These are phyloP conservation scores for Thielaviopsis musarum DNA, from an alignment of 2,329 filamentous ascomycete genomes.

Conservation along the genomic window DNA sequence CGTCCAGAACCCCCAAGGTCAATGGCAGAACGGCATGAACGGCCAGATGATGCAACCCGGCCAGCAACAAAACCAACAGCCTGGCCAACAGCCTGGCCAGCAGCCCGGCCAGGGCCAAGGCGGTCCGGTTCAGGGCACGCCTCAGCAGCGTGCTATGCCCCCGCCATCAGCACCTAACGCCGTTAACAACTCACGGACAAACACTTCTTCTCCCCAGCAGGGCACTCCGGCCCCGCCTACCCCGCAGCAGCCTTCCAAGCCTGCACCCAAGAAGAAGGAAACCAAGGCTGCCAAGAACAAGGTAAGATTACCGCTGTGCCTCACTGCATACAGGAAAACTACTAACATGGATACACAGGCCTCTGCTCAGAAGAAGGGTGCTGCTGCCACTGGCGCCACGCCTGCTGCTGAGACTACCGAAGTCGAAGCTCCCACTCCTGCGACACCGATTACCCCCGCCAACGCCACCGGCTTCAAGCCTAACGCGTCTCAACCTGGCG, in stretches of 20 bases:
- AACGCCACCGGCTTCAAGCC: slow-evolving; percentile 33
- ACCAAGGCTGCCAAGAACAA: slow-evolving; percentile 47
- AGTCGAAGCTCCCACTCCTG: slow-evolving; percentile 42
- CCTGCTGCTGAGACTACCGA: slow-evolving; percentile 40
- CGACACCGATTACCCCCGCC: slow-evolving; percentile 46
- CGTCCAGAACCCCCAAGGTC: slow-evolving; percentile 17
- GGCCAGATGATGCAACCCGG: slow-evolving; percentile 25
- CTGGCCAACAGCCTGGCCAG: slow-evolving; percentile 12
- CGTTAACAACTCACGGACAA: slow-evolving; percentile 35
- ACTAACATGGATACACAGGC: slow-evolving; percentile 22
- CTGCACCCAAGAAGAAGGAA: slow-evolving; percentile 64
- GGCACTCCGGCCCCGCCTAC: slow-evolving; percentile 53
- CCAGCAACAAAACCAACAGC: slow-evolving; percentile 24
- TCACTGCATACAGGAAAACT: slow-evolving; percentile 1
- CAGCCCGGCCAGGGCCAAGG: slow-evolving; percentile 22
- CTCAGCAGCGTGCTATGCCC: slow-evolving; percentile 56
- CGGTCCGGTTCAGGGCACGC: slow-evolving; percentile 45
- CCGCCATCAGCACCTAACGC: slow-evolving; percentile 44
- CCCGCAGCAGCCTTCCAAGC: slow-evolving; percentile 55
- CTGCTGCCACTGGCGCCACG: slow-evolving; percentile 33
- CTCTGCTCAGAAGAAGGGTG: slow-evolving; percentile 46
- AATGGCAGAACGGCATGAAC: slow-evolving; percentile 26
- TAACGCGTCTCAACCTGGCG: slow-evolving; percentile 20
- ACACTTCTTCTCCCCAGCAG: slow-evolving; percentile 44
- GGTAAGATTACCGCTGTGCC: slow-evolving; percentile 30